Percentiles rank a stretch among this genome's conserved stretches.
Evolutionary conservation across 495 filamentous ascomycete species (phyloP).

Genomic region (Stereocaulon alpinum): DNA sequence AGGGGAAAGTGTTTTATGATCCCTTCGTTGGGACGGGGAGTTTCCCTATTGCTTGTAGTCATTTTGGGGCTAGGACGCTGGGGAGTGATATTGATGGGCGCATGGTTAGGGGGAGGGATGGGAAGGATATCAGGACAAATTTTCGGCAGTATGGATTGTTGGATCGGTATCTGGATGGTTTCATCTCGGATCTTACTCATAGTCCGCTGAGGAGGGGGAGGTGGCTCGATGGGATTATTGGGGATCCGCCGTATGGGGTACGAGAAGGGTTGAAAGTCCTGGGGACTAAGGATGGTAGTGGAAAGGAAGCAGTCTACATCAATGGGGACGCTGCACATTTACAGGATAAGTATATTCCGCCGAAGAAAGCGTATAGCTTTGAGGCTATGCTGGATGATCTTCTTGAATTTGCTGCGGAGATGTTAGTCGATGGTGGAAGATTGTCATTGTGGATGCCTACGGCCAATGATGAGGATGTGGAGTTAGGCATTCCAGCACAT

Average conservation of each 20-base stretch:
- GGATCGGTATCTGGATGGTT: constrained; percentile 56
- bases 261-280: constrained; percentile 84
- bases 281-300: constrained; percentile 58
- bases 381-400: constrained; percentile 81
- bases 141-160: constrained; percentile 73
- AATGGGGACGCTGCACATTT: constrained; percentile 62
- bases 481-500: constrained; percentile 68
- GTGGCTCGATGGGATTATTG: constrained; percentile 84
- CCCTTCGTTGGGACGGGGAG: constrained; percentile 92
- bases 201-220: constrained; percentile 55
- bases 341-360: constrained; percentile 69
- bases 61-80: constrained; percentile 72
- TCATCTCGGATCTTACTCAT: constrained; percentile 83
- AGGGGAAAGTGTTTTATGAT: constrained; percentile 79
- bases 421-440: constrained; percentile 73
- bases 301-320: constrained; percentile 49
- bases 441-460: constrained; percentile 97
- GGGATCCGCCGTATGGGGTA: constrained; percentile 96
- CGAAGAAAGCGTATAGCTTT: constrained; percentile 87
- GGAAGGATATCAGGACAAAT: constrained; percentile 56
- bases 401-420: constrained; percentile 63
- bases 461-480: constrained; percentile 62
- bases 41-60: constrained; percentile 74
- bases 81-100: constrained; percentile 92
- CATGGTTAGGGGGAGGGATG: constrained; percentile 61